Evolutionary conservation across 176 grass and related monocot genomes (phyloP).

Genomic region (Cenchrus americanus): DNA sequence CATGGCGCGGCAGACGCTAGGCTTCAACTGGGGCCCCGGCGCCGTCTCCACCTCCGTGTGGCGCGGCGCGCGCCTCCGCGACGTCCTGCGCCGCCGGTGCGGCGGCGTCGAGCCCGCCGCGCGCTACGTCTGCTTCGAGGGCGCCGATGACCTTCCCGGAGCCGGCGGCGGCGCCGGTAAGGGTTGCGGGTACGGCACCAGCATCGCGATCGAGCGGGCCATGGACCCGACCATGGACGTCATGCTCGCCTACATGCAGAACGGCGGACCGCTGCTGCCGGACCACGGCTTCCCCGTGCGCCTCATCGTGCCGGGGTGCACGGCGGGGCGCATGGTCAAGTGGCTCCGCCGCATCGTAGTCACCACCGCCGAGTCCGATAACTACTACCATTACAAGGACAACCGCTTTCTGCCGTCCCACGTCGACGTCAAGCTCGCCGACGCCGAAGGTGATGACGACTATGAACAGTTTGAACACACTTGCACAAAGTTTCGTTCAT

Average conservation of each 20-base stretch:
- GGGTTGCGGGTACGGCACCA: slow-evolving; percentile 65
- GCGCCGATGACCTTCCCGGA: slow-evolving; percentile 74
- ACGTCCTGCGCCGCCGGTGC: slow-evolving; percentile 72
- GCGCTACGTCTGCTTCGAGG: slow-evolving; percentile 74
- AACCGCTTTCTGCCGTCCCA: slow-evolving; percentile 86
- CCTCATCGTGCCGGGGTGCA: slow-evolving; percentile 75
- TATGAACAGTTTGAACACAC: too few species aligned
- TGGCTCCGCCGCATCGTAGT: slow-evolving; percentile 82
- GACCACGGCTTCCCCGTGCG: slow-evolving; percentile 89
- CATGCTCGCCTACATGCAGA: slow-evolving; percentile 93
- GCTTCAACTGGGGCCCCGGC: slow-evolving; percentile 85
- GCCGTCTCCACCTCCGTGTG: slow-evolving; percentile 84
- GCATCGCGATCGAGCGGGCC: slow-evolving; percentile 58
- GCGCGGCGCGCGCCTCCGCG: slow-evolving; percentile 67
- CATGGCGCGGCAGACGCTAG: slow-evolving; percentile 63
- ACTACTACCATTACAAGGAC: slow-evolving; percentile 88
- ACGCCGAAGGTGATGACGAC: slow-evolving; percentile 63
- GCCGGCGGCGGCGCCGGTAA: slow-evolving; percentile 62
- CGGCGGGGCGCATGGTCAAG: slow-evolving; percentile 88
- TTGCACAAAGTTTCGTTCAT: too few species aligned
- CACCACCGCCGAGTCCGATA: slow-evolving; percentile 63
- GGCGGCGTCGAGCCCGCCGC: slow-evolving; percentile 45
- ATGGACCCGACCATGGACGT: slow-evolving; percentile 72
- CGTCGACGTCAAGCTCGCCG: slow-evolving; percentile 82
- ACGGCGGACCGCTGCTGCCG: slow-evolving; percentile 69